Percentiles rank a stretch among this genome's conserved stretches.
Evolutionary conservation across 2,329 filamentous ascomycete genomes (phyloP).

Genomic region (Capronia americana): DNA sequence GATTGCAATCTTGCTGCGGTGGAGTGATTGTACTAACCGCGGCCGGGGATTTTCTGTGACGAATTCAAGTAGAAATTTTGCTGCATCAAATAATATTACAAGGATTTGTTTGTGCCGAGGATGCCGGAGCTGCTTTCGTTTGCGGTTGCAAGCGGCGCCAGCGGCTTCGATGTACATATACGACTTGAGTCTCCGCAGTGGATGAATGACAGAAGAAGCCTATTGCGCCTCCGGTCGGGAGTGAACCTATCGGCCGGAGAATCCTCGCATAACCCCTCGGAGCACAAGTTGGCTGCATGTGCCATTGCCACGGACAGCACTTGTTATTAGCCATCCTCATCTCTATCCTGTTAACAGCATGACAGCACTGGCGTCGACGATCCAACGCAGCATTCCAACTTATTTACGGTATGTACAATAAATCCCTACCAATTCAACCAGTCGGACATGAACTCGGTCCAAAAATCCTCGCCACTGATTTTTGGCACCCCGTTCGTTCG

Average conservation of each 20-base stretch:
- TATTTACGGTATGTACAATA: no score
- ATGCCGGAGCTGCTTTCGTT: no score
- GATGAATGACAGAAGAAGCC: no score
- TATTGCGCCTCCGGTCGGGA: no score
- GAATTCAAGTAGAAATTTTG: background rate
- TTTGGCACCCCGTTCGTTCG: background rate
- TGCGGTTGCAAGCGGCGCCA: no score
- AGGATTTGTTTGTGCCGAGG: no score
- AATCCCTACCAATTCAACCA: slow-evolving; percentile 29
- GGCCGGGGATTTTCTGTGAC: background rate
- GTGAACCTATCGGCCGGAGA: no score
- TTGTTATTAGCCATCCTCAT: background rate
- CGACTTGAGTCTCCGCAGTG: no score
- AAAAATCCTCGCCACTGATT: slow-evolving; percentile 18
- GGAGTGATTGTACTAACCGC: background rate
- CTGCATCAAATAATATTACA: no score
- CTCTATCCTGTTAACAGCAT: background rate
- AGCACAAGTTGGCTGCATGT: no score
- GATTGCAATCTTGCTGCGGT: slow-evolving; percentile 4
- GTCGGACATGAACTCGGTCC: slow-evolving; percentile 34
- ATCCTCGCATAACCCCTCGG: no score
- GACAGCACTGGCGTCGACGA: background rate
- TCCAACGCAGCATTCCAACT: background rate
- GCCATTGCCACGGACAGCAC: background rate
- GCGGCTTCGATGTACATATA: no score